Conservation (phyloP, 2,329 filamentous ascomycete genomes). For the Aspergillus novoparasiticus region DNA sequence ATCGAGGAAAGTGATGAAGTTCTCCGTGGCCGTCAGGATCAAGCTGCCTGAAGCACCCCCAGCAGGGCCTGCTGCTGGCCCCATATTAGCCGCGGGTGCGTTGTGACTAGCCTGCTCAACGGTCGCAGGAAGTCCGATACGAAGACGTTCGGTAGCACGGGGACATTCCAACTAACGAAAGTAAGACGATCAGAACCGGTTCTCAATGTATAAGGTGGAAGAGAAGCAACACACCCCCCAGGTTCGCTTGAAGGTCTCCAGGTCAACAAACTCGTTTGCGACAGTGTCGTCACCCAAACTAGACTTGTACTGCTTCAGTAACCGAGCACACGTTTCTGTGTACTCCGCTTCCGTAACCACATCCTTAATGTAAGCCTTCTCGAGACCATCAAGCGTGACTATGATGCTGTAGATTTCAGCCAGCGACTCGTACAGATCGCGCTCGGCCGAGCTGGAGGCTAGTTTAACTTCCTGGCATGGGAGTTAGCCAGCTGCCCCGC, state of each 20-base stretch:
- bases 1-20: slow-evolving; percentile 97
- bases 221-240: slow-evolving; percentile 73
- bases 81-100: slow-evolving; percentile 47
- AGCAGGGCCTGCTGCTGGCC: slow-evolving; percentile 28
- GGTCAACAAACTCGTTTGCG: slow-evolving; percentile 79
- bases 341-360: slow-evolving; percentile 90
- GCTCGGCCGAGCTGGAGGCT: slow-evolving; percentile 79
- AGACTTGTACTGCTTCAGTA: slow-evolving; percentile 95
- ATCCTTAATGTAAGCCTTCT: slow-evolving; percentile 96
- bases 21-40: slow-evolving; percentile 89
- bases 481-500: slow-evolving; percentile 23
- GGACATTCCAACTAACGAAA: slow-evolving; percentile 80
- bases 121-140: slow-evolving; percentile 90
- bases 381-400: slow-evolving; percentile 88
- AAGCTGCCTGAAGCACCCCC: slow-evolving; percentile 60
- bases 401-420: slow-evolving; percentile 98
- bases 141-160: slow-evolving; percentile 86
- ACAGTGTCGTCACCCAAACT: slow-evolving; percentile 89
- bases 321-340: slow-evolving; percentile 90
- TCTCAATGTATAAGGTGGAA: slow-evolving; percentile 1
- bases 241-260: slow-evolving; percentile 87
- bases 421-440: slow-evolving; percentile 91
- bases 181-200: slow-evolving; percentile 3
- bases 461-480: slow-evolving; percentile 81
- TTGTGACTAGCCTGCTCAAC: slow-evolving; percentile 61